Conservation (phyloP, 768 basidiomycete species). For the Lactarius quietus region DNA sequence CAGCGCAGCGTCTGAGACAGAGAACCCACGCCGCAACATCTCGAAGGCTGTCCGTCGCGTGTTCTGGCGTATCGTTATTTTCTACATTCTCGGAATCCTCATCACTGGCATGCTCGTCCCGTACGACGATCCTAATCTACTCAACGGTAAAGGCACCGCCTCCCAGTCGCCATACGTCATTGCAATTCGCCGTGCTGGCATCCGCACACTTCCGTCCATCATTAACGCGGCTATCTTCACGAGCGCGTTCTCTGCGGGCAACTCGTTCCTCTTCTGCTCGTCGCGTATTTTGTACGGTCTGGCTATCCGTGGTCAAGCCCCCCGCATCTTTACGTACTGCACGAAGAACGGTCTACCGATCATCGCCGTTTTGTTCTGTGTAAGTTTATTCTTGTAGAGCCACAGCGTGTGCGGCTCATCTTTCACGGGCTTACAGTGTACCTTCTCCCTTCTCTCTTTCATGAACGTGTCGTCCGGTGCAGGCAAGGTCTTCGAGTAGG, state of each 20-base stretch:
- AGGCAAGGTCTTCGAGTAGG: slow-evolving; percentile 53
- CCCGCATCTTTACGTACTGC: slow-evolving; percentile 44
- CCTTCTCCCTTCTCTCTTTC: slow-evolving; percentile 52
- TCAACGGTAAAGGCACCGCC: slow-evolving; percentile 55
- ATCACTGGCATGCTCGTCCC: slow-evolving; percentile 80
- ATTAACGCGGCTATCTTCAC: slow-evolving; percentile 73
- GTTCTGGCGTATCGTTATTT: slow-evolving; percentile 75
- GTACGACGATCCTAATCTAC: slow-evolving; percentile 53
- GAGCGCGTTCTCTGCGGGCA: slow-evolving; percentile 68
- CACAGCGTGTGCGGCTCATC: neutral
- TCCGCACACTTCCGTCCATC: slow-evolving; percentile 62
- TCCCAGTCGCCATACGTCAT: slow-evolving; percentile 83
- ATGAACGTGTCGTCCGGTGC: slow-evolving; percentile 60
- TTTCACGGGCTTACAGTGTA: slow-evolving; percentile 30
- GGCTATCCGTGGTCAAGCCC: slow-evolving; percentile 39
- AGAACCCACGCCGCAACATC: slow-evolving; percentile 76
- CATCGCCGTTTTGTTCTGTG: slow-evolving; percentile 33
- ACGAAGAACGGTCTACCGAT: slow-evolving; percentile 50
- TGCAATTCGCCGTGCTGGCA: slow-evolving; percentile 67
- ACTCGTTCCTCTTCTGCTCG: slow-evolving; percentile 56
- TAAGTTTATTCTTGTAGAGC: slow-evolving; percentile 23
- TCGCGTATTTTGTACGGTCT: slow-evolving; percentile 43
- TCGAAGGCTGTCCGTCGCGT: slow-evolving; percentile 71
- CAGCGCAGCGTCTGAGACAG: slow-evolving; percentile 72
- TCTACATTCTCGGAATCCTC: slow-evolving; percentile 72